Base-by-base conservation (phyloP, 2,329 filamentous ascomycete genomes). In the Xylariaceae sp. region DNA sequence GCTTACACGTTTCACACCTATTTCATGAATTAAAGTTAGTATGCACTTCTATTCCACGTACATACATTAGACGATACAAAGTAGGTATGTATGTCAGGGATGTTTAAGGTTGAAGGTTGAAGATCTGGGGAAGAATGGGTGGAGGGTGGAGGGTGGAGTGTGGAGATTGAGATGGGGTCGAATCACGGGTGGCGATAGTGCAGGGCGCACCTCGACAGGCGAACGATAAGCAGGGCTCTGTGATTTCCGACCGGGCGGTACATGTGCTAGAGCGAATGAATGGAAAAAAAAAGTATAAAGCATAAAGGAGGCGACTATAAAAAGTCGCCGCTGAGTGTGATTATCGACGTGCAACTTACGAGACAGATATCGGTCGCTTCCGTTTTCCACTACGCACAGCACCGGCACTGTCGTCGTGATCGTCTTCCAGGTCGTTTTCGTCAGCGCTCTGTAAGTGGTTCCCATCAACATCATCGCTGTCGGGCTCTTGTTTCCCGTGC, bases 1-100 rank as follows among this genome's bases (percentile, higher is more conserved):
- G 86, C 74, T 93, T 92, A 77, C 89, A 91, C 49, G 89, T 80
- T 74, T 93, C 90, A 69, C 90, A 88, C 67, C 86, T 88, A 73
- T 69, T 67, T 45, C 71, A 62, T 10, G 56, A 32, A 50, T 60
- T 58, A 10, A 51, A 52, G 66, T 80, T 73, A 79, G 78, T 66
- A 50, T 29, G 64, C 64, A 40, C 63, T 57, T 44, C 65, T 54
- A 41, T 52, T 29, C 44, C 46, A 26, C 14, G 40, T 21, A 40
- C 55, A 29, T 29, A 43, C 21, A 48, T 20, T 46, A 45, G 21
- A 48, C 3, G 45, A 21, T n/a, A n/a, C n/a, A n/a, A n/a, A n/a
- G n/a, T n/a, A n/a, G n/a, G n/a, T n/a, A n/a, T n/a, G 48, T 52
- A 40, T 19, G 32, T 44, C 7, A 6, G 40, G 32, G 20, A 16